Percentiles rank a stretch among this genome's conserved stretches.
Conservation (phyloP, 208 protist species). For the Naegleria lovaniensis region DNA sequence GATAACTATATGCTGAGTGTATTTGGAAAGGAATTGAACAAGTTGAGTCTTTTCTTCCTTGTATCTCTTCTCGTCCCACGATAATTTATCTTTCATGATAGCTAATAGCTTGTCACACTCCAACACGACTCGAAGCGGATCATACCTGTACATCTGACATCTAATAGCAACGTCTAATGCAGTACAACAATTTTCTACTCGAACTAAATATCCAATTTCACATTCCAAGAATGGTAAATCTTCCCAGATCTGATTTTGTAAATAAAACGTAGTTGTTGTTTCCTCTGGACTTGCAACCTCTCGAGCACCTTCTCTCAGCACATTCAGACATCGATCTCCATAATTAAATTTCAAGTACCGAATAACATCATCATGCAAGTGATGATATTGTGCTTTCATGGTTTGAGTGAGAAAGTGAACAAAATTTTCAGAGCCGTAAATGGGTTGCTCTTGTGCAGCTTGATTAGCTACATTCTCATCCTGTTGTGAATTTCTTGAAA, state of each 20-base stretch:
- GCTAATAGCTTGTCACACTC: background rate
- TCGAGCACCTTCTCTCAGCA: background rate
- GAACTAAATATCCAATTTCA: background rate
- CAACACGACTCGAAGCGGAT: background rate
- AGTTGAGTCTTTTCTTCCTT: background rate
- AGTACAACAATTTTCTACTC: background rate
- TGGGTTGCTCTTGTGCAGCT: too few relatives aligned
- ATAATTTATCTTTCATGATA: background rate
- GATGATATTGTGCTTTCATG: background rate
- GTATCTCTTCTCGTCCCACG: background rate
- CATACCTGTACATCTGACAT: constrained; percentile 1
- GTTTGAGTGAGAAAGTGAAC: background rate
- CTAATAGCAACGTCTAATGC: background rate
- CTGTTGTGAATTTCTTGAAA: too few relatives aligned
- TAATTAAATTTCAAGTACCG: background rate
- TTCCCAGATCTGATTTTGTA: background rate
- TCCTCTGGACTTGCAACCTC: background rate
- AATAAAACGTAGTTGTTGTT: background rate
- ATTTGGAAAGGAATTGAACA: background rate
- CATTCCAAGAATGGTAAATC: background rate
- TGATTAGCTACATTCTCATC: too few relatives aligned
- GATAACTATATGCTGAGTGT: background rate
- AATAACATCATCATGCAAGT: background rate
- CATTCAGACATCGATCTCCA: background rate
- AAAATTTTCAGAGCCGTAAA: background rate